Percentiles rank a stretch among this genome's conserved stretches.
These are phyloP conservation scores for Alternaria viburni DNA, from an alignment of 2,329 filamentous ascomycete species.

Conservation along the genomic window DNA sequence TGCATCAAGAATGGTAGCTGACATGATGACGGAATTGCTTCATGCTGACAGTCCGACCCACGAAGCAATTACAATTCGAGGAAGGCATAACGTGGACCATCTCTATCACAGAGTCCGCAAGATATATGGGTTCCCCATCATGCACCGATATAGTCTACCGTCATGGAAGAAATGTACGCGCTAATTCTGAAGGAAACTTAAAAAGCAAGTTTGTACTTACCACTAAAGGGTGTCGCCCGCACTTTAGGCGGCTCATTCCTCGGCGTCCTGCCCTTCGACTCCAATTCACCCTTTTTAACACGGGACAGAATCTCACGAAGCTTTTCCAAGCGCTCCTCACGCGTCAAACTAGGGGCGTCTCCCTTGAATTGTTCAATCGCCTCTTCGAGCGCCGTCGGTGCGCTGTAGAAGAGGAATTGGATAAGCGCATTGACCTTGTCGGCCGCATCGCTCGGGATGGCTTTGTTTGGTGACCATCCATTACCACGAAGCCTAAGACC, in stretches of 20 bases:
- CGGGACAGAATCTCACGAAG: slow-evolving; percentile 19
- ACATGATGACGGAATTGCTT: not conserved
- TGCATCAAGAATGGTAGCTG: not conserved
- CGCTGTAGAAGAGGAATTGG: slow-evolving; percentile 24
- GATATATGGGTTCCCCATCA: not conserved
- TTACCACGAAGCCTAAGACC: slow-evolving; percentile 20
- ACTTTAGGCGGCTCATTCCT: slow-evolving; percentile 10
- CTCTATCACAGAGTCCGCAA: not conserved
- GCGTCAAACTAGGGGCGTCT: slow-evolving; percentile 5
- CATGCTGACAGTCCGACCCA: not conserved
- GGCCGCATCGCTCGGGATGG: not conserved
- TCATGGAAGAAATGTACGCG: not conserved
- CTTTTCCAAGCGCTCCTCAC: slow-evolving; percentile 4
- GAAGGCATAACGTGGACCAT: not conserved
- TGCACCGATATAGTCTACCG: not conserved
- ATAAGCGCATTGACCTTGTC: slow-evolving; percentile 25
- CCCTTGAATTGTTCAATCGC: slow-evolving; percentile 23
- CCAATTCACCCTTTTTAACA: not conserved
- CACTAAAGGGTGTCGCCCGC: slow-evolving; percentile 2
- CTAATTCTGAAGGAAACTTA: not conserved
- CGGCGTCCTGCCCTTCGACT: slow-evolving; percentile 6
- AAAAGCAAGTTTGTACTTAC: slow-evolving; percentile 16
- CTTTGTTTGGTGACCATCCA: slow-evolving; percentile 31
- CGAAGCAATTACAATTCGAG: not conserved
- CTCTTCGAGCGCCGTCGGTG: slow-evolving; percentile 19